Evolutionary conservation across 208 protist genomes (phyloP).

Genomic region (Trypanosoma scelopori): DNA sequence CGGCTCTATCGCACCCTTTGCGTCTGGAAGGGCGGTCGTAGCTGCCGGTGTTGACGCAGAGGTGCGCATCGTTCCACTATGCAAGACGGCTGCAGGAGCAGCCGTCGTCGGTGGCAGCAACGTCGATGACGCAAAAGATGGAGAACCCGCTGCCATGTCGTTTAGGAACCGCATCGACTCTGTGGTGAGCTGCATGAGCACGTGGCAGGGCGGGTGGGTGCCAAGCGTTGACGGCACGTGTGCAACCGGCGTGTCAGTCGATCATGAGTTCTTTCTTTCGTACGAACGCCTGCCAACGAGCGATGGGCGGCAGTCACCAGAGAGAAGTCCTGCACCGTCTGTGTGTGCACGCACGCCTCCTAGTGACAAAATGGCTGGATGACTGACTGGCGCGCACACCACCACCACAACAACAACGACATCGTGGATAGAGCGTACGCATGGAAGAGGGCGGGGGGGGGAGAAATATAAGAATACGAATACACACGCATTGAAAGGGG

Average conservation of each 20-base stretch:
- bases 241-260: slow-evolving; percentile 71
- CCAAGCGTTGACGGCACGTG: slow-evolving; percentile 28
- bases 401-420: too few species aligned
- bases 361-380: too few species aligned
- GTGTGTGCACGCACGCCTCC: too few species aligned
- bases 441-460: too few species aligned
- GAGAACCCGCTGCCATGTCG: slow-evolving; percentile 34
- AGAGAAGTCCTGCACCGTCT: too few species aligned
- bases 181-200: slow-evolving; percentile 53
- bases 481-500: not conserved
- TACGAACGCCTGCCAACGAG: slow-evolving; percentile 24
- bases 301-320: too few species aligned
- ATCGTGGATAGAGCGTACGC: too few species aligned
- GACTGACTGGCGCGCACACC: too few species aligned
- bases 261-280: slow-evolving; percentile 65
- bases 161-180: slow-evolving; percentile 80
- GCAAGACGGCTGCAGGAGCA: not conserved
- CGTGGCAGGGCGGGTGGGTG: slow-evolving; percentile 80
- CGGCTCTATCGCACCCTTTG: slow-evolving; percentile 45
- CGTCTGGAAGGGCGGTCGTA: slow-evolving; percentile 51
- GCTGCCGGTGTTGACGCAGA: slow-evolving; percentile 50
- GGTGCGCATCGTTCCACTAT: slow-evolving; percentile 23
- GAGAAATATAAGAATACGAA: not conserved
- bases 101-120: not conserved
- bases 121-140: slow-evolving; percentile 5